Base-by-base conservation (phyloP, 805 yeast genomes). In the Lipomyces sp. region DNA sequence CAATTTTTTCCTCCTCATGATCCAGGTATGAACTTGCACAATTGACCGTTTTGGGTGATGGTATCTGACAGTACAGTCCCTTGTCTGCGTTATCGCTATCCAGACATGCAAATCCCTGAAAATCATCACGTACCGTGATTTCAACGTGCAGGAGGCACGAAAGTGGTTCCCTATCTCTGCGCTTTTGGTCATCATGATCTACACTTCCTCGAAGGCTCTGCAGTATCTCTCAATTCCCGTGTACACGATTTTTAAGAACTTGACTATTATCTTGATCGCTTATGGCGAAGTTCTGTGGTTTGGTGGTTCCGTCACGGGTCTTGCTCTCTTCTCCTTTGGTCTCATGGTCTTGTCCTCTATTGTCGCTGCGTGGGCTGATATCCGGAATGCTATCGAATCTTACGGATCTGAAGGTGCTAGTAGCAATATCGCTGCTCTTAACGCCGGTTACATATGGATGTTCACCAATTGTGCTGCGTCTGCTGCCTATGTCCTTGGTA, bases 201-300 rank as follows among this genome's bases (percentile, higher is more conserved):
- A 93, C 84, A 95, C 99, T 64, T 89, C 95, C 57, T 90, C 97
- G 64, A 95, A 93, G 84, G 97, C 98, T 15, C 83, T 95, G 75
- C 96, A 92, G 80, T 92, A 80, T 81, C 86, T 95, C 76, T 83
- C 94, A 61, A 93, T 95, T 66, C 99, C 99, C 62, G 97, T 95
- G 66, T 95, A 92, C 84, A 95, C 99, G 71, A 94, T 95, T 74
- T 95, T 95, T 89, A 95, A 95, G 85, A 95, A 95, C 81, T 86
- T 95, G 80, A 94, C 99, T 69, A 95, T 95, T 77, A 94, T 95
- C 72, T 82, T 95, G 77, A 95, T 95, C 78, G 98, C 99, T 45
- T 95, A 95, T 78, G 98, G 98, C 82, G 99, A 95, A 81, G 98
- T 94, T 45, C 74, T 95, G 69, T 94, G 97, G 96, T 95, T 94